A percentile compares a stretch with the other conserved stretches of the same genome.
Evolutionary conservation across 164 flowering plant species (phyloP).

Genomic region (Dillenia suffruticosa): DNA sequence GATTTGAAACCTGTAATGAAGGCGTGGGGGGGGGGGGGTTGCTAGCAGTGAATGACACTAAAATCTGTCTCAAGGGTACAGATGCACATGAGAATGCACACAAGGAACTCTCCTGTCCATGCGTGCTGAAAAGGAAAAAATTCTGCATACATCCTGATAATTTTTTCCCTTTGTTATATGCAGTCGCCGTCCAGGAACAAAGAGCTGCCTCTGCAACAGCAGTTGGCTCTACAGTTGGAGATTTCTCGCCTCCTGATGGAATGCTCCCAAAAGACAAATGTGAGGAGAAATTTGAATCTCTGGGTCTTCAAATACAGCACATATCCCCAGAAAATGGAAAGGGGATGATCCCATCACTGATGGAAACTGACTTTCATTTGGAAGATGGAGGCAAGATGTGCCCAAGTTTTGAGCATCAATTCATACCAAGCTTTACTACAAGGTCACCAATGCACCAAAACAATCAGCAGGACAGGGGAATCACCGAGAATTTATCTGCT

Average conservation of each 20-base stretch:
- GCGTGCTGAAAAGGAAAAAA: no score
- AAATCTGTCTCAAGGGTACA: no score
- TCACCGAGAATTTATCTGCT: slow-evolving; percentile 46
- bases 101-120: no score
- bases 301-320: slow-evolving; percentile 51
- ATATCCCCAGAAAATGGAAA: slow-evolving; percentile 40
- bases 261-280: slow-evolving; percentile 39
- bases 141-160: no score
- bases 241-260: slow-evolving; percentile 62
- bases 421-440: slow-evolving; percentile 52
- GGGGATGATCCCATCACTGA: slow-evolving; percentile 29
- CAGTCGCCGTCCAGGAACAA: slow-evolving; percentile 88
- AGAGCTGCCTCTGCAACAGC: slow-evolving; percentile 59
- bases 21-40: no score
- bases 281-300: slow-evolving; percentile 52
- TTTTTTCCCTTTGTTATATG: background rate
- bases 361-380: slow-evolving; percentile 31
- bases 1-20: no score
- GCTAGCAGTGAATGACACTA: no score
- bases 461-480: slow-evolving; percentile 21
- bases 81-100: no score
- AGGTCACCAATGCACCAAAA: slow-evolving; percentile 36
- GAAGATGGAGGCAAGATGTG: slow-evolving; percentile 45
- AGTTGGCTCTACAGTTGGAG: slow-evolving; percentile 69
- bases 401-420: slow-evolving; percentile 71